Conservation (phyloP, 306 rosid species). For the Acacia acuminata region DNA sequence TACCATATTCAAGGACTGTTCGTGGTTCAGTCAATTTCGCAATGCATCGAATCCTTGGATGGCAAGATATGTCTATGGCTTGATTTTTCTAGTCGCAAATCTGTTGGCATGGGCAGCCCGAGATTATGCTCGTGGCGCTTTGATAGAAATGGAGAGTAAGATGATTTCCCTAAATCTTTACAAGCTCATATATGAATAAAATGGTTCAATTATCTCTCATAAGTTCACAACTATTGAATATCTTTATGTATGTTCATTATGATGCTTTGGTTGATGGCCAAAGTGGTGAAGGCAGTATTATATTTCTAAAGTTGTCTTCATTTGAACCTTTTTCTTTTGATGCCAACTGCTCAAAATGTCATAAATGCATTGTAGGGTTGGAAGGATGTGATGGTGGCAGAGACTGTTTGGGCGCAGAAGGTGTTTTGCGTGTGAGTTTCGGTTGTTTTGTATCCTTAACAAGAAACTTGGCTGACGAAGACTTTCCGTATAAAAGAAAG, state of each 20-base stretch:
- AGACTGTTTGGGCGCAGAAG: conserved; percentile 93
- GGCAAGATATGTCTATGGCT: conserved; percentile 89
- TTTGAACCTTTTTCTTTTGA: not conserved
- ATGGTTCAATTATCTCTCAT: not conserved
- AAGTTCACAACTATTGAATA: not conserved
- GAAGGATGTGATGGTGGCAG: conserved; percentile 80
- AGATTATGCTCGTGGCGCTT: conserved; percentile 69
- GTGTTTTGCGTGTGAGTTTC: conserved; percentile 96
- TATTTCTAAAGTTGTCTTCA: conserved; percentile 3
- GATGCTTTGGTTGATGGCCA: not conserved
- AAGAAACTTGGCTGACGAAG: not conserved
- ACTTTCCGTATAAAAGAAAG: too few species aligned
- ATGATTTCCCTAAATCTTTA: conserved; percentile 16
- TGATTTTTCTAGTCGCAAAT: conserved; percentile 74
- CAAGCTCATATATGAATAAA: not conserved
- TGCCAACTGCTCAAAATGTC: conserved; percentile 18
- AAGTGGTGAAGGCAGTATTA: not conserved
- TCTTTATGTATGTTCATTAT: not conserved
- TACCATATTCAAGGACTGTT: conserved; percentile 40
- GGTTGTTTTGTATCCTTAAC: conserved; percentile 92
- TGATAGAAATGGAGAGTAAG: conserved; percentile 91
- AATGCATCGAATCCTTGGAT: conserved; percentile 96
- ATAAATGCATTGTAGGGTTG: conserved; percentile 51
- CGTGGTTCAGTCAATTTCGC: conserved; percentile 75
- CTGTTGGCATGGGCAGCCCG: conserved; percentile 94